Evolutionary conservation across 805 yeast species (phyloP), one percentile per base, ranked within the genome.

Genomic region (Lachancea kluyveri): DNA sequence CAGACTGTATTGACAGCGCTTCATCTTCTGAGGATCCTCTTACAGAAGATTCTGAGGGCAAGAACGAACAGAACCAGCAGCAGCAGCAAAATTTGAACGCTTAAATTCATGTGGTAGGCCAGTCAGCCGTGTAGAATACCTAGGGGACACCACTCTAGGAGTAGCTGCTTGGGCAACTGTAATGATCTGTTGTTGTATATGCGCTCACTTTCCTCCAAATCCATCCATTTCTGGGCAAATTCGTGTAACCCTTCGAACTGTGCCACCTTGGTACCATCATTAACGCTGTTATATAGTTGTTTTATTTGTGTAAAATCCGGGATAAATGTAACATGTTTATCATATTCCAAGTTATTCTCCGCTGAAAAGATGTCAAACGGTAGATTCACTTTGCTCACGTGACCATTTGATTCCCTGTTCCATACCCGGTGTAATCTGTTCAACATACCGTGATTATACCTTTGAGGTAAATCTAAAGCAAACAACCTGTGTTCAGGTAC

Each of bases 401-500:
- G 24, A 10, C 25, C 26, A n/a, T 13, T 8, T 7, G 11, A 6
- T 6, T 22, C 11, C 24, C 11, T n/a, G n/a, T n/a, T n/a, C n/a
- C n/a, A n/a, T n/a, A n/a, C n/a, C n/a, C n/a, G n/a, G n/a, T n/a
- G n/a, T 17, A 39, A 6, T 29, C 36, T 29, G 4, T 45, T 28
- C 15, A 30, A 21, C 16, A 44, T 11, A 1, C 31, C 31, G 12
- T 46, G 48, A 8, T 32, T 22, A 37, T 39, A 40, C n/a, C 44
- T 33, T 31, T 41, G 42, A 9, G 51, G 49, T 3, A 33, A 28
- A 30, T 55, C 60, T 10, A 55, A 32, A 12, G 50, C 46, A 23
- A 55, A 43, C 3, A 55, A 28, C 18, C 42, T 40, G 31, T 51
- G 47, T 24, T 47, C 52, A 5, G 59, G 58, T 6, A 50, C 42